Evolutionary conservation across 2,329 filamentous ascomycete species (phyloP).

Genomic region (Dothistroma pini): DNA sequence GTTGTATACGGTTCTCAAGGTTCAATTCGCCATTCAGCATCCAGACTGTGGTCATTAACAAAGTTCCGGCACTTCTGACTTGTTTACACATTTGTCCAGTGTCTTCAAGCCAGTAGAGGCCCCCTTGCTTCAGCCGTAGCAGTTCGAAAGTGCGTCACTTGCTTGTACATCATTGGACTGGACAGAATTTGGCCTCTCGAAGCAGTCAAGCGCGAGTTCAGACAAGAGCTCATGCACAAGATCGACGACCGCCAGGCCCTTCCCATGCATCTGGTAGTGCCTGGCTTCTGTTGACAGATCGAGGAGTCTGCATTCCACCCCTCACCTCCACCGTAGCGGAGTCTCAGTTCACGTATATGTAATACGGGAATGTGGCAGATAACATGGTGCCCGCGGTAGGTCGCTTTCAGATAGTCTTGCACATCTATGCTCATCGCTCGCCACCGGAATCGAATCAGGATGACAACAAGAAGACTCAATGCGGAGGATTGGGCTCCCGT

Average conservation of each 20-base stretch:
- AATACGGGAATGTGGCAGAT: constrained; percentile 11
- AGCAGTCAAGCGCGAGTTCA: constrained; percentile 10
- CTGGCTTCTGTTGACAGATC: constrained; percentile 29
- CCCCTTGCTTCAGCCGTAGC: constrained; percentile 18
- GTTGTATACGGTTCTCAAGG: not conserved
- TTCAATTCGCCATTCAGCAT: not conserved
- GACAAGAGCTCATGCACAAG: constrained; percentile 6
- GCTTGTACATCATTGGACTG: constrained; percentile 5
- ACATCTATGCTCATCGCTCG: not conserved
- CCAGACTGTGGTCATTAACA: not conserved
- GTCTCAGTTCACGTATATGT: constrained; percentile 6
- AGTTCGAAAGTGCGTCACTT: not conserved
- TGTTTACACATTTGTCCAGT: constrained; percentile 20
- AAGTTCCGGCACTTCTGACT: not conserved
- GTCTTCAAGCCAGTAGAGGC: constrained; percentile 14
- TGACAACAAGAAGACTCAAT: constrained; percentile 13
- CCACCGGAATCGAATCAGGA: constrained; percentile 5
- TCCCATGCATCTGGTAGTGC: constrained; percentile 14
- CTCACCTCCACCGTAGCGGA: constrained; percentile 24
- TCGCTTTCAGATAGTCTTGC: constrained; percentile 9
- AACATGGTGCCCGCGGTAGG: constrained; percentile 10
- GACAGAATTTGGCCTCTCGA: not conserved
- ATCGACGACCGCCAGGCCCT: constrained; percentile 5
- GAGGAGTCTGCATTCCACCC: constrained; percentile 29
- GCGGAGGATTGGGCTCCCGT: constrained; percentile 18